Percentiles rank a stretch among this genome's conserved stretches.
Conservation (phyloP, 768 basidiomycete species). For the Podaxis pistillaris region DNA sequence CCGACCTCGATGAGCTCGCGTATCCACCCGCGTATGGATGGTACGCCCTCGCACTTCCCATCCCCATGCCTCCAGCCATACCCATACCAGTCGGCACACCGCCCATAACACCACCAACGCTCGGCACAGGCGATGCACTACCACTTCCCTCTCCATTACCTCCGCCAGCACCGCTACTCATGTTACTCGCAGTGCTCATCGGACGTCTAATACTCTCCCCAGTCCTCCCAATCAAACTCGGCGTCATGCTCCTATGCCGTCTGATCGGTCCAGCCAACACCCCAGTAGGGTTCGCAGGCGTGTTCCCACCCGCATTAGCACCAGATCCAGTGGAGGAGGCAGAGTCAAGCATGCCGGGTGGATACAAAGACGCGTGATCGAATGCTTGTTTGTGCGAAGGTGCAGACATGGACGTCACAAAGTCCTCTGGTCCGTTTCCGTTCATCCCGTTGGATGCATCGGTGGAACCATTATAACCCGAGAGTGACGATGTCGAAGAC, state of each 20-base stretch:
- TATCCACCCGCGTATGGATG: conserved; percentile 54
- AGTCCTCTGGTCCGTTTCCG: conserved; percentile 27
- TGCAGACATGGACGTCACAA: conserved; percentile 56
- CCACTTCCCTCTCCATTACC: background rate
- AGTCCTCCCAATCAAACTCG: conserved; percentile 47
- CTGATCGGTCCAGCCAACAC: conserved; percentile 58
- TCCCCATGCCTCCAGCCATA: conserved; percentile 19
- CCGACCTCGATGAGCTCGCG: conserved; percentile 32
- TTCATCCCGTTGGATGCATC: conserved; percentile 9
- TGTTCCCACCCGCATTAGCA: conserved; percentile 25
- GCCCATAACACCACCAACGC: background rate
- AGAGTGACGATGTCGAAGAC: conserved; percentile 29
- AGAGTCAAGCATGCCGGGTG: conserved; percentile 37
- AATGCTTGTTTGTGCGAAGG: conserved; percentile 70
- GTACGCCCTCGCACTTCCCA: conserved; percentile 41
- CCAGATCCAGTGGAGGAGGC: conserved; percentile 14
- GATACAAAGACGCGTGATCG: conserved; percentile 55
- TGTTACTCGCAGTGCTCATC: conserved; percentile 39
- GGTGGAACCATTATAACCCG: conserved; percentile 8
- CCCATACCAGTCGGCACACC: background rate
- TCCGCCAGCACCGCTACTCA: background rate
- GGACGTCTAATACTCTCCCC: conserved; percentile 49
- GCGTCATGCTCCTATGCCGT: conserved; percentile 77
- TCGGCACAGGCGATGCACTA: conserved; percentile 2
- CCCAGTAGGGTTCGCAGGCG: conserved; percentile 9